Evolutionary conservation across 768 basidiomycete species (phyloP).

Genomic region (Leccinum broughii): DNA sequence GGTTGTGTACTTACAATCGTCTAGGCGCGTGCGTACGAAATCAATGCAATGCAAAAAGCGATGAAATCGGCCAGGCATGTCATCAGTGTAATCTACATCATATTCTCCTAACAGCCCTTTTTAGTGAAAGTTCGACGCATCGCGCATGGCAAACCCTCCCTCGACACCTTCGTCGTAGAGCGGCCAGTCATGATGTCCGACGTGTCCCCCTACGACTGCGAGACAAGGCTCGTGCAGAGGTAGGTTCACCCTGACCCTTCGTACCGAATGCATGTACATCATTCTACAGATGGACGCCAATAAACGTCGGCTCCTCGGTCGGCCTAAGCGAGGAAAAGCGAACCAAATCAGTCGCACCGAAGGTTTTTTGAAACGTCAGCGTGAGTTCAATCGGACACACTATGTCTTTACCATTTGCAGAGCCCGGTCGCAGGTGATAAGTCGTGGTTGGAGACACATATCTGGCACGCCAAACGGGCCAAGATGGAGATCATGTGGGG

Average conservation of each 20-base stretch:
- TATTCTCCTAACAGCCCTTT: not conserved
- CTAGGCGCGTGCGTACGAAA: conserved; percentile 89
- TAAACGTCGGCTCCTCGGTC: conserved; percentile 41
- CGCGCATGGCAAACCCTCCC: conserved; percentile 93
- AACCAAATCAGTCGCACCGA: conserved; percentile 61
- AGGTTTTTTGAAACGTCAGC: conserved; percentile 67
- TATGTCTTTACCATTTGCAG: not conserved
- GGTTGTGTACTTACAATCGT: not conserved
- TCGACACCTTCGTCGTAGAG: conserved; percentile 85
- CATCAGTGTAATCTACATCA: fast-evolving
- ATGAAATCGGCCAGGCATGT: conserved; percentile 76
- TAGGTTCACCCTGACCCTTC: conserved; percentile 31
- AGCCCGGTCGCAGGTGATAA: conserved; percentile 61
- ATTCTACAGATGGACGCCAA: conserved; percentile 52
- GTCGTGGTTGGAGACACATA: conserved; percentile 92
- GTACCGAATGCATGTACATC: conserved; percentile 32
- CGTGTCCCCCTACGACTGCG: conserved; percentile 85
- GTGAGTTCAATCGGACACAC: conserved; percentile 40
- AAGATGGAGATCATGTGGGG: conserved; percentile 94
- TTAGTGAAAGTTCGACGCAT: conserved; percentile 68
- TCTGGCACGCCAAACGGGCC: conserved; percentile 98
- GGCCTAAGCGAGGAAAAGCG: conserved; percentile 64
- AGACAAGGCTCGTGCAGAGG: conserved; percentile 81
- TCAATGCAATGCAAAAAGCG: conserved; percentile 83
- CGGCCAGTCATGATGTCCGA: conserved; percentile 92